Percentiles rank a stretch among this genome's conserved stretches.
These are phyloP conservation scores for Ligustrum vulgare DNA, from an alignment of 257 asterid genomes.

Conservation along the genomic window DNA sequence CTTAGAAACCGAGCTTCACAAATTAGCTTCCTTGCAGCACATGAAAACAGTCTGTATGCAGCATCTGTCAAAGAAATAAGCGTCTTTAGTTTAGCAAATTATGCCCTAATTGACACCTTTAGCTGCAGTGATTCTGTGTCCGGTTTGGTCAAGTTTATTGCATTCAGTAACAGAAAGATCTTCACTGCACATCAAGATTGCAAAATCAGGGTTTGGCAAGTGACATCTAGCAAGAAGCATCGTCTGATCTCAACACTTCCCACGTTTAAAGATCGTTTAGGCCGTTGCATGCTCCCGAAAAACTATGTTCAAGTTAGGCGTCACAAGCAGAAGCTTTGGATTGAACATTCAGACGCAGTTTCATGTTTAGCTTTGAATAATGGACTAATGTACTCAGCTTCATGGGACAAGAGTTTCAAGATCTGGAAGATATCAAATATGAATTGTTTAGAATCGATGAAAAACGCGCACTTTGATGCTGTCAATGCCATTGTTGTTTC, in stretches of 20 bases:
- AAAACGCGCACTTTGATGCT: constrained; percentile 52
- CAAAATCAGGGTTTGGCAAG: constrained; percentile 49
- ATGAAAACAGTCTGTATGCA: constrained; percentile 39
- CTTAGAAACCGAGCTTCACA: constrained; percentile 37
- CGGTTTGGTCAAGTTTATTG: constrained; percentile 56
- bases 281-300: constrained; percentile 29
- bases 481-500: constrained; percentile 45
- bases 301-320: constrained; percentile 55
- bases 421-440: constrained; percentile 44
- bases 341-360: constrained; percentile 53
- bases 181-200: constrained; percentile 67
- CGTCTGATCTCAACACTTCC: constrained; percentile 48
- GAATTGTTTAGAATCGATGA: constrained; percentile 41
- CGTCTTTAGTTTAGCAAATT: constrained; percentile 36
- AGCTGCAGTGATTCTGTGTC: constrained; percentile 36
- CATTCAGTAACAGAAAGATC: constrained; percentile 32
- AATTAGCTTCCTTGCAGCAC: constrained; percentile 55
- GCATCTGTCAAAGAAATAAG: constrained; percentile 41
- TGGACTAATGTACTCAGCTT: constrained; percentile 44
- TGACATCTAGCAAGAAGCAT: constrained; percentile 26
- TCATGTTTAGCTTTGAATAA: constrained; percentile 40
- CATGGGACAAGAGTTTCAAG: constrained; percentile 63
- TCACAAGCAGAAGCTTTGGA: constrained; percentile 51
- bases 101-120: constrained; percentile 33
- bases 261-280: constrained; percentile 42